Evolutionary conservation across 495 filamentous ascomycete species (phyloP).

Genomic region (Pyrenopolyporus hunteri): DNA sequence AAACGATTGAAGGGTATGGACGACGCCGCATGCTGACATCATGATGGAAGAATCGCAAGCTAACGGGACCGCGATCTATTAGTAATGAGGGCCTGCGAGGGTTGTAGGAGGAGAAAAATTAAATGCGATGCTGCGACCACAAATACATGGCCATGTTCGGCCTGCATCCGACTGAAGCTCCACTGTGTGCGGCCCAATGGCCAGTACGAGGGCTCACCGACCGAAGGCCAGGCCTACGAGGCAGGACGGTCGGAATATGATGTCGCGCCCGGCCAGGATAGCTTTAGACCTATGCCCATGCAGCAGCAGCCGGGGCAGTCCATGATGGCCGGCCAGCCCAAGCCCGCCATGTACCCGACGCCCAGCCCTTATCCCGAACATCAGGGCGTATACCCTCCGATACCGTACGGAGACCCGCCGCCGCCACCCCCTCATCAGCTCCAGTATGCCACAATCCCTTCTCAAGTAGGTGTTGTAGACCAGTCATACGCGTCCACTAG

Average conservation of each 20-base stretch:
- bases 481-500: slow-evolving; percentile 53
- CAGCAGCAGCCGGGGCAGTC: slow-evolving; percentile 49
- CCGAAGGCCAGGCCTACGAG: slow-evolving; percentile 56
- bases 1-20: slow-evolving; percentile 90
- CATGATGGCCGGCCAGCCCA: slow-evolving; percentile 43
- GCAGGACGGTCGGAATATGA: slow-evolving; percentile 53
- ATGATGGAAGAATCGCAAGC: slow-evolving; percentile 1
- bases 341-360: slow-evolving; percentile 48
- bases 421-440: slow-evolving; percentile 50
- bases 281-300: slow-evolving; percentile 58
- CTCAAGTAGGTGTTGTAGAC: slow-evolving; percentile 55
- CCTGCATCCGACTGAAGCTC: slow-evolving; percentile 89
- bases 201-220: slow-evolving; percentile 76
- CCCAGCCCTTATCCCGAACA: slow-evolving; percentile 48
- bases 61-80: slow-evolving; percentile 29
- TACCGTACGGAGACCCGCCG: slow-evolving; percentile 54
- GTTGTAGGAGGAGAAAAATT: slow-evolving; percentile 87
- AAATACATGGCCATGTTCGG: slow-evolving; percentile 97
- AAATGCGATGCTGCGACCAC: slow-evolving; percentile 98
- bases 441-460: slow-evolving; percentile 56
- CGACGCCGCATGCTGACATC: slow-evolving; percentile 5
- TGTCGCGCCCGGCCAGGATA: slow-evolving; percentile 55
- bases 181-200: slow-evolving; percentile 92
- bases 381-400: slow-evolving; percentile 51
- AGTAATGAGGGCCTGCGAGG: slow-evolving; percentile 99